phyloP scores from a whole-genome alignment of 164 flowering plant genomes.

The Vitis amurensis region DNA sequence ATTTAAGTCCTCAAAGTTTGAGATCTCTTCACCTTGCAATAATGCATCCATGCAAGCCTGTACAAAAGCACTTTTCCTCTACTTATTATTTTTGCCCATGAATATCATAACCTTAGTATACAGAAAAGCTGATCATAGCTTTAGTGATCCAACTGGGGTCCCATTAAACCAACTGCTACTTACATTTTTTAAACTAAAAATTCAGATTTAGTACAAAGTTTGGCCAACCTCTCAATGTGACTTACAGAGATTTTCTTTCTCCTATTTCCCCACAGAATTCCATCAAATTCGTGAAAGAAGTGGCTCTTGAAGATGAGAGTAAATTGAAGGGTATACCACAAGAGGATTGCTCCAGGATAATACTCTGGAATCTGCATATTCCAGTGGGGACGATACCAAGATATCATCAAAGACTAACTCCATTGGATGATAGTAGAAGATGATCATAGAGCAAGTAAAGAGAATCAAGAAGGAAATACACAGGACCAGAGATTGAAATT shows the following conservation, averaged over 20 bases:
- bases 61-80: too few species aligned
- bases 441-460: background rate
- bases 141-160: background rate
- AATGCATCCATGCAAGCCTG: too few species aligned
- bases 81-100: too few species aligned
- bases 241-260: background rate
- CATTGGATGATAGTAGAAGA: too few species aligned
- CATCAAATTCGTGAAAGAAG: conserved; percentile 67
- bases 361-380: conserved; percentile 65
- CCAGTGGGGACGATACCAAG: conserved; percentile 7
- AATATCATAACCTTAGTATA: background rate
- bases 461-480: background rate
- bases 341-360: conserved; percentile 68
- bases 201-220: background rate
- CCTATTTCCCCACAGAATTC: conserved; percentile 36
- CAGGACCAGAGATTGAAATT: too few species aligned
- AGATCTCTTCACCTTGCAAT: too few species aligned
- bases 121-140: background rate
- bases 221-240: conserved; percentile 9
- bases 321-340: conserved; percentile 67
- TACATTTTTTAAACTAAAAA: background rate
- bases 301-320: conserved; percentile 74
- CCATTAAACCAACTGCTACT: background rate
- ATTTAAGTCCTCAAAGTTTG: too few species aligned
- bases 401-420: background rate